Evolutionary conservation across 164 flowering plant genomes (phyloP).

Genomic region (Platanus orientalis): DNA sequence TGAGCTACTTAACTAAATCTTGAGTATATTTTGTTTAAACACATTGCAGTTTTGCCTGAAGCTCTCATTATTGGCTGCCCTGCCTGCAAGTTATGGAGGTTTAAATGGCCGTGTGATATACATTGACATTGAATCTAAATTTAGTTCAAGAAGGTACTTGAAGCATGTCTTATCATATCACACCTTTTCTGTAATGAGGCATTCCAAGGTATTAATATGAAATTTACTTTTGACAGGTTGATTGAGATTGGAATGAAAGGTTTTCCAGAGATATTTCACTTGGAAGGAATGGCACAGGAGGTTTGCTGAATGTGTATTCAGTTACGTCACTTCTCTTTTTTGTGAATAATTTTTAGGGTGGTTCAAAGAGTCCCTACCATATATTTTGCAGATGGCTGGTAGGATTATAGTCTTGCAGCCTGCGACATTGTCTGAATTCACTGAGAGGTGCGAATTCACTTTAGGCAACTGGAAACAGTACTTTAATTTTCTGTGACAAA

Average conservation of each 20-base stretch:
- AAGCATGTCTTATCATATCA: background rate
- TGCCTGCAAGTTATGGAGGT: constrained; percentile 68
- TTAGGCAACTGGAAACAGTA: background rate
- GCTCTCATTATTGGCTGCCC: constrained; percentile 68
- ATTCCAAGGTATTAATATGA: background rate
- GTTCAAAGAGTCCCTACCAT: background rate
- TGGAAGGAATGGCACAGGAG: constrained; percentile 70
- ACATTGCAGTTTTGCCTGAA: constrained; percentile 73
- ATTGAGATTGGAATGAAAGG: constrained; percentile 77
- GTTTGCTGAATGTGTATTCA: constrained; percentile 22
- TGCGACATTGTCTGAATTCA: constrained; percentile 63
- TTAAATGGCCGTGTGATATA: constrained; percentile 71
- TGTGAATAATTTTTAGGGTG: background rate
- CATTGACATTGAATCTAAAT: constrained; percentile 79
- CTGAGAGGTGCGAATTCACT: constrained; percentile 49
- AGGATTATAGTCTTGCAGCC: constrained; percentile 78
- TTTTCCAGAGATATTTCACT: constrained; percentile 68
- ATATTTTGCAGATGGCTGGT: constrained; percentile 68
- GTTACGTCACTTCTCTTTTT: background rate
- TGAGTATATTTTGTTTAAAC: background rate
- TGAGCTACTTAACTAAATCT: background rate
- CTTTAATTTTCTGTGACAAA: too few relatives aligned
- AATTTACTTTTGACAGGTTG: constrained; percentile 37
- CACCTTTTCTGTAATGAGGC: background rate
- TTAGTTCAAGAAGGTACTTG: constrained; percentile 72